Conservation (phyloP, 371 early-diverging fungal genomes). For the Caulochytrium protostelioides region DNA sequence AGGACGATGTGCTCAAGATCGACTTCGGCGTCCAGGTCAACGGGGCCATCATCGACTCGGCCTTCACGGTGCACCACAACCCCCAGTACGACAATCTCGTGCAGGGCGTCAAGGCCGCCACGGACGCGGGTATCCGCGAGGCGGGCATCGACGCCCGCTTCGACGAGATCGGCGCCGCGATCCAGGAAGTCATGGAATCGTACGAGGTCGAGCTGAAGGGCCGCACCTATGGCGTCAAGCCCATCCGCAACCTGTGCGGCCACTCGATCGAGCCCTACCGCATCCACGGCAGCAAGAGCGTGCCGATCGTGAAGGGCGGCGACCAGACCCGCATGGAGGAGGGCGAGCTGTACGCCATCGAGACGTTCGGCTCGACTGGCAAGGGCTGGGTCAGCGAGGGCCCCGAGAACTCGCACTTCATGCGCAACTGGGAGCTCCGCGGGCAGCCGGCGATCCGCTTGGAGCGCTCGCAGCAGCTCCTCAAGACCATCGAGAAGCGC, state of each 20-base stretch:
- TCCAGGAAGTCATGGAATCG: slow-evolving; percentile 95
- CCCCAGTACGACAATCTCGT: slow-evolving; percentile 73
- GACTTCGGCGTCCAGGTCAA: slow-evolving; percentile 98
- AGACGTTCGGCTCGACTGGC: slow-evolving; percentile 98
- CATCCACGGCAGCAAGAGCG: slow-evolving; percentile 94
- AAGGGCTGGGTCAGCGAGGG: slow-evolving; percentile 81
- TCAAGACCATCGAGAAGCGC: slow-evolving; percentile 68
- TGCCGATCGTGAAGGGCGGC: slow-evolving; percentile 79
- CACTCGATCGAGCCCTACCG: slow-evolving; percentile 89
- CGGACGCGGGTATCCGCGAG: slow-evolving; percentile 85
- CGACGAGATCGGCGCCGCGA: slow-evolving; percentile 92
- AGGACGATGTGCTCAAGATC: slow-evolving; percentile 95
- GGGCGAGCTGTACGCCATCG: slow-evolving; percentile 60
- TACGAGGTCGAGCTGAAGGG: slow-evolving; percentile 94
- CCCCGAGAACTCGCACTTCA: slow-evolving; percentile 90
- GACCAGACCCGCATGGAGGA: slow-evolving; percentile 88
- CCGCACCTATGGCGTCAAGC: slow-evolving; percentile 70
- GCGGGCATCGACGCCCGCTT: slow-evolving; percentile 94
- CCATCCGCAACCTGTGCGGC: slow-evolving; percentile 94
- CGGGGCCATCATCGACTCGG: slow-evolving; percentile 92
- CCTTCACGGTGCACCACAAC: slow-evolving; percentile 93
- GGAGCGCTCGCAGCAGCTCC: slow-evolving; percentile 61
- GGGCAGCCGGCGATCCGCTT: no score
- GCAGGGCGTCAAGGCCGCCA: slow-evolving; percentile 88
- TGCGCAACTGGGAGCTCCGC: slow-evolving; percentile 41